These are phyloP conservation scores for Tuber calosporum DNA, from an alignment of 495 filamentous ascomycete species.

Conservation along the genomic window DNA sequence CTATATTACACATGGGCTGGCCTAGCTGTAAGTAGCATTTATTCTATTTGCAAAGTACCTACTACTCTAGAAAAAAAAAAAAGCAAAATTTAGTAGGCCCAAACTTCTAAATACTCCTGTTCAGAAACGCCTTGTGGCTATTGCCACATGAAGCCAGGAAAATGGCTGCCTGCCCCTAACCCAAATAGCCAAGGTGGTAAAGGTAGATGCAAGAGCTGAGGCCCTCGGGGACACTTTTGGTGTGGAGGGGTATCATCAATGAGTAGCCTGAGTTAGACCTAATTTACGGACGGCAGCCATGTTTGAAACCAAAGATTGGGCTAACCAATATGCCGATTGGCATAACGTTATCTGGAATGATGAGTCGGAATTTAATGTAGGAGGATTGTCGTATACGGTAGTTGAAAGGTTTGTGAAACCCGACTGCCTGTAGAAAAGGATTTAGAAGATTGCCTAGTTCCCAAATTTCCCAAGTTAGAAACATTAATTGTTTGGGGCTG, in stretches of 20 bases:
- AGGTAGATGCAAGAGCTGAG: constrained; percentile 7
- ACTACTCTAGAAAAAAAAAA: not conserved
- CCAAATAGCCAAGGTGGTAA: constrained; percentile 5
- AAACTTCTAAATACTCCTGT: not conserved
- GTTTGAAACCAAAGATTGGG: too few relatives aligned
- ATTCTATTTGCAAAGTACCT: constrained; percentile 3
- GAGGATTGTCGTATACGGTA: too few relatives aligned
- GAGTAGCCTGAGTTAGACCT: not conserved
- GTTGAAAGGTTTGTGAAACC: too few relatives aligned
- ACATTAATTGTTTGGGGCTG: too few relatives aligned
- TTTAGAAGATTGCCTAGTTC: too few relatives aligned
- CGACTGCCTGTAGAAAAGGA: too few relatives aligned
- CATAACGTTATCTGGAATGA: too few relatives aligned
- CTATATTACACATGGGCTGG: not conserved
- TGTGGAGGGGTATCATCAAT: not conserved
- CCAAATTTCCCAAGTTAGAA: too few relatives aligned
- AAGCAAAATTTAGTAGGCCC: not conserved
- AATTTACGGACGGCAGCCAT: too few relatives aligned
- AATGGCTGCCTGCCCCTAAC: not conserved
- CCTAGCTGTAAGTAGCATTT: constrained; percentile 1
- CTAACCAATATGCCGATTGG: too few relatives aligned
- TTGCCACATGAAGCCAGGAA: constrained; percentile 3
- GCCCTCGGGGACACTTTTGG: not conserved
- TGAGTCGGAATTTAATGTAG: too few relatives aligned
- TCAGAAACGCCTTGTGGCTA: not conserved